Base-by-base conservation (phyloP, 176 grass and related monocot species). In the Raddia distichophylla region DNA sequence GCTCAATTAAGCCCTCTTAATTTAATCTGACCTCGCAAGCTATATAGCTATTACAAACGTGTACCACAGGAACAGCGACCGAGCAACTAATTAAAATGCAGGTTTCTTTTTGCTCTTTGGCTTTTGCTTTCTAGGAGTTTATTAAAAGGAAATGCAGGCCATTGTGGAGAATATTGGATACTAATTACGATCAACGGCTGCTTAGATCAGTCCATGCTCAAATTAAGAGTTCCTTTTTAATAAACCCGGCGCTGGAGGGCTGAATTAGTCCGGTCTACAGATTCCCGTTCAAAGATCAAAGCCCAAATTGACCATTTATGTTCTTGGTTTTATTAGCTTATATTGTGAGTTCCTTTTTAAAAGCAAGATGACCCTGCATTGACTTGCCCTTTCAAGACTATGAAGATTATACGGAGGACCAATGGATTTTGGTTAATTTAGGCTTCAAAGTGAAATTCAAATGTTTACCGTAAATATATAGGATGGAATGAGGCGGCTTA, bases 51-150 rank as follows among this genome's bases (percentile, higher is more conserved):
- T 49, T 43, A 43, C 59, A 49, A 64, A 79, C 42, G 80, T 73
- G 74, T 79, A 66, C 43, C 49, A 44, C 48, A 55, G 67, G 43
- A 83, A 74, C 60, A 79, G 45, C 60, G 60, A 80, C 75, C 0
- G 13, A 34, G 17, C 86, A 83, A 59, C 66, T 51, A 40, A 40
- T 40, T 40, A 40, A 79, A 82, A 83, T 2, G 27, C 14, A 58
- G 67, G 74, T 66, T 66, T 50, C 80, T 73, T 83, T 83, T 78
- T 65, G 79, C 61, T 40, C 65, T 59, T 60, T 60, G 17, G 22
- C 14, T 47, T 52, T 60, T 40, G 18, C 1, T 67, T 58, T 83
- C 43, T 45, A 50, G 16, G 64, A 75, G 69, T 42, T n/a, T 3
- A 47, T n/a, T 3, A 47, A 13, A 58, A 40, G 37, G 13, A 5